Evolutionary conservation across 768 basidiomycete species (phyloP), one percentile per base, ranked within the genome.

Genomic region (Auriscalpium microsporum): DNA sequence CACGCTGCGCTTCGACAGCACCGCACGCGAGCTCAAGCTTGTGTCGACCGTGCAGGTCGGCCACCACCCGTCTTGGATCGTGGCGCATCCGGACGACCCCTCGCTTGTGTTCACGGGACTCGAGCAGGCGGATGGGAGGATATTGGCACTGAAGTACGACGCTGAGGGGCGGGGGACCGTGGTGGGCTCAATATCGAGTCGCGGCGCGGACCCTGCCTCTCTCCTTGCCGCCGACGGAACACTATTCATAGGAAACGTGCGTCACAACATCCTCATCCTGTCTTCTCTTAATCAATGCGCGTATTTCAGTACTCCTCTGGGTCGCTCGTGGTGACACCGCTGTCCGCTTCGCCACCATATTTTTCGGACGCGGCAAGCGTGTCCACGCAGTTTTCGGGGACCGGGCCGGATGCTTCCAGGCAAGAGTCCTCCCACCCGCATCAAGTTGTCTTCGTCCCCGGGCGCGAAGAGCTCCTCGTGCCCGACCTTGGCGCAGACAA

Each of bases 381-480:
- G 38, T 71, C 65, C 8, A 62, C 80, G 33, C 65, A 72, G 45
- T 75, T 90, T 47, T 65, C 63, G 13, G 82, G 79, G 1, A 72
- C 74, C 0, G 88, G 90, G 0, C 87, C 87, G 1, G 76, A 88
- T 64, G 63, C 65, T 7, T 77, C 78, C 17, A 78, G 91, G 36
- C 92, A 94, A 65, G 78, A 82, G 54, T 68, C 72, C 6, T 76
- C 89, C 4, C 92, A 94, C 64, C 86, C 88, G 0, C 91, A 93
- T 69, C 86, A 92, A 63, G 80, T 83, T 68, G 36, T 65, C 57
- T 54, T 71, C 64, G 11, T 76, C 62, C 10, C 73, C 69, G 49
- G 61, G 52, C 52, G 60, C 60, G 46, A 64, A 48, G 57, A 73
- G 57, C 62, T 76, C 69, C 54, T 63, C 55, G 60, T 71, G 67